Conservation (phyloP, 2,329 filamentous ascomycete genomes). For the Hymenoscyphus fraxineus region DNA sequence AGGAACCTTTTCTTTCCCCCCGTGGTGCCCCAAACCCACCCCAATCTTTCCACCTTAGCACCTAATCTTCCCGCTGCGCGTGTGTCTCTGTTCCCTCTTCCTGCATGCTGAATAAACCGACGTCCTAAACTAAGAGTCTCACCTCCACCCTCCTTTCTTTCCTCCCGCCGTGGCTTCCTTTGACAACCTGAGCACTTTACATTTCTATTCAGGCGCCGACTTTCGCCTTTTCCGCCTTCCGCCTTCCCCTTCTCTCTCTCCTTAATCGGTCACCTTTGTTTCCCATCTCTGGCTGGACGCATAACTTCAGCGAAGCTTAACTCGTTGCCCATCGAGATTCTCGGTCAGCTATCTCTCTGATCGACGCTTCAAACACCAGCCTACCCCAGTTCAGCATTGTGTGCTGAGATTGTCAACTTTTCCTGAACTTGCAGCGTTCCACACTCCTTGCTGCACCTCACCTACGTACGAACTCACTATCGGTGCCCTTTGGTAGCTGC, state of each 20-base stretch:
- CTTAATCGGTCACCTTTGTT: conserved; percentile 5
- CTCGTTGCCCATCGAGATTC: neutral
- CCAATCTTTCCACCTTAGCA: neutral
- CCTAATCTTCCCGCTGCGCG: neutral
- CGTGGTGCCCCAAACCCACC: neutral
- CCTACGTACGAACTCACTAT: too few species aligned
- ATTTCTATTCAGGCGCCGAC: neutral
- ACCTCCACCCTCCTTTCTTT: neutral
- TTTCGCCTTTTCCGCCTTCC: neutral
- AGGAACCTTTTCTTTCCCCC: neutral
- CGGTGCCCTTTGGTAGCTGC: too few species aligned
- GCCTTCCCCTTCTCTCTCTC: conserved; percentile 10
- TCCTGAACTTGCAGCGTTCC: conserved; percentile 26
- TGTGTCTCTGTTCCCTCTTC: neutral
- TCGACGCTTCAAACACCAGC: conserved; percentile 7
- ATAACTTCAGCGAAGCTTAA: neutral
- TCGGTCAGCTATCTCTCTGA: neutral
- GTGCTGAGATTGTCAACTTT: conserved; percentile 1
- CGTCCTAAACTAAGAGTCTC: neutral
- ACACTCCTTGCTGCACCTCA: neutral
- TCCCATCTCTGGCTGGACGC: neutral
- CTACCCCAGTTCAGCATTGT: neutral
- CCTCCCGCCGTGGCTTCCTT: neutral
- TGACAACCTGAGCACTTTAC: too few species aligned
- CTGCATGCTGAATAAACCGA: neutral